Conservation (phyloP, 2,329 filamentous ascomycete species). For the Blastomyces percursus region DNA sequence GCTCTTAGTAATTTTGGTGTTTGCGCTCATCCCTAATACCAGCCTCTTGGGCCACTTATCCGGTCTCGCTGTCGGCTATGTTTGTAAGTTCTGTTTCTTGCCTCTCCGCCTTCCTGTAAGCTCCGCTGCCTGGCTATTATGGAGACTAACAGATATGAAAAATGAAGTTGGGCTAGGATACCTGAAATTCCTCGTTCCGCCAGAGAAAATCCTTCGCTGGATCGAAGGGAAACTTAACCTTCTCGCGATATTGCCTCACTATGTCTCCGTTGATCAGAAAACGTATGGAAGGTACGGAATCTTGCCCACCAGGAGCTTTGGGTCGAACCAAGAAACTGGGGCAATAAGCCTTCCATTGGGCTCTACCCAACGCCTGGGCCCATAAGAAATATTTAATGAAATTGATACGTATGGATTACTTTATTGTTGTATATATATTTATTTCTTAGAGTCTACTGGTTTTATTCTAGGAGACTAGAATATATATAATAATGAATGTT, state of each 20-base stretch:
- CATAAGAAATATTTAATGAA: slow-evolving; percentile 32
- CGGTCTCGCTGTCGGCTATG: slow-evolving; percentile 72
- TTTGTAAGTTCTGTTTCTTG: slow-evolving; percentile 49
- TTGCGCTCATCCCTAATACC: slow-evolving; percentile 66
- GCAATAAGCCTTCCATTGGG: slow-evolving; percentile 50
- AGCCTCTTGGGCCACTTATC: slow-evolving; percentile 81
- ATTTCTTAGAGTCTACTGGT: background rate
- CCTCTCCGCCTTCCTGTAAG: background rate
- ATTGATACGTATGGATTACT: slow-evolving; percentile 6
- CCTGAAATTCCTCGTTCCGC: slow-evolving; percentile 78
- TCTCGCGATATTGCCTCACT: slow-evolving; percentile 73
- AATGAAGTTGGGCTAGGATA: slow-evolving; percentile 67
- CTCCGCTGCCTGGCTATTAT: background rate
- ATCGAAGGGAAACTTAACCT: slow-evolving; percentile 82
- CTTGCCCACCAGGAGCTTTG: slow-evolving; percentile 49
- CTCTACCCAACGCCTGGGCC: slow-evolving; percentile 55
- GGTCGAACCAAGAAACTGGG: slow-evolving; percentile 26
- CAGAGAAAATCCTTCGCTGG: slow-evolving; percentile 77
- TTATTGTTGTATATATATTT: slow-evolving; percentile 5
- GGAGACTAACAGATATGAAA: slow-evolving; percentile 5
- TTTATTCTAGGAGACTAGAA: background rate
- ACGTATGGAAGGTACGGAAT: slow-evolving; percentile 89
- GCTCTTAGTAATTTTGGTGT: slow-evolving; percentile 61
- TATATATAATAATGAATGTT: background rate
- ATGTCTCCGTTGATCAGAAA: slow-evolving; percentile 91